Evolutionary conservation across 208 protist genomes (phyloP), one percentile per base, ranked within the genome.

Genomic region (Crithidia brevicula): DNA sequence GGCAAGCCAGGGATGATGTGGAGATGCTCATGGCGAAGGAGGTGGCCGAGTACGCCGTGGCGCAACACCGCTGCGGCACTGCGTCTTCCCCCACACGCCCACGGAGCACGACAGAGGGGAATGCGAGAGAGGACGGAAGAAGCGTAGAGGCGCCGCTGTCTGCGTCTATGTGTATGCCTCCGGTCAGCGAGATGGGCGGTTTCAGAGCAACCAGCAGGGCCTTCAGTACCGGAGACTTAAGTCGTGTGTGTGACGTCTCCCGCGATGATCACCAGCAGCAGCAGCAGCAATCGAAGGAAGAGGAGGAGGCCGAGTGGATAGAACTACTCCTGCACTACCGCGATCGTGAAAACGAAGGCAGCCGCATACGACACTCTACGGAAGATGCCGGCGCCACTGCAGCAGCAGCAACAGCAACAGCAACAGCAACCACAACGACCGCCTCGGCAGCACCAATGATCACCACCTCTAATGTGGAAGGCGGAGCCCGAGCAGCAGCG

Each of bases 251-350:
- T 31, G 4, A 51, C 46, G 4, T 3, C 46, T 5, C 7, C 22
- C 7, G 20, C 49, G 4, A 51, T 8, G 46, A 51, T 8, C 16
- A 10, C 4, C 4, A 42, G 31, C 45, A 56, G 46, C 43, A 42
- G 31, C 22, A 5, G 28, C 31, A 40, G 52, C 10, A 4, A 10
- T 25, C 18, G 4, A 46, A 38, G 23, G 62, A 68, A 11, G 67
- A 66, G 23, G 68, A 36, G 30, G 68, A 56, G 34, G 69, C 27
- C 27, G 69, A 81, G 65, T 81, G 75, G 75, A 8, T 81, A 9
- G 60, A 76, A 42, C 27, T 77, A 30, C 69, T 81, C 4, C 64
- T 81, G 22, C 75, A 75, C 52, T 72, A 64, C 45, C 75, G 75
- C 34, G 77, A 82, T 22, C 71, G 77, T 7, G 71, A 82, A 30